phyloP scores from a whole-genome alignment of 2,329 filamentous ascomycete species.

The Aspergillus sp. region DNA sequence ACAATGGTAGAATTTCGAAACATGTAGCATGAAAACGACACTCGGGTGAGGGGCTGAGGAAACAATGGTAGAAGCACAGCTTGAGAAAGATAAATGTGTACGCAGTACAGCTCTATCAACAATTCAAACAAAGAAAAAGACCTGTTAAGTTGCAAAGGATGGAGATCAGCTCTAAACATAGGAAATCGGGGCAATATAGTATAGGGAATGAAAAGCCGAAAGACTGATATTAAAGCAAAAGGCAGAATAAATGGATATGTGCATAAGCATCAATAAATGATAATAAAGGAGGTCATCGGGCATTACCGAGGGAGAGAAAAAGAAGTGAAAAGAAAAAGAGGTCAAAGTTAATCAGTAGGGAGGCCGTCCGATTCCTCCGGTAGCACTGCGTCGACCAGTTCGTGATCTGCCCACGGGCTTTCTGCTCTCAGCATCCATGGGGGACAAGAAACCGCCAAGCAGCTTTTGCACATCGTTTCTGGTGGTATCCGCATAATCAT shows the following conservation, averaged over 20 bases:
- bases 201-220: conserved; percentile 12
- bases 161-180: conserved; percentile 3
- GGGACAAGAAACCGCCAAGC: conserved; percentile 36
- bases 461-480: conserved; percentile 38
- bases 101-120: conserved; percentile 13
- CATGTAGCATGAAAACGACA: background rate
- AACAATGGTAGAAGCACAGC: conserved; percentile 3
- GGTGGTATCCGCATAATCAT: conserved; percentile 19
- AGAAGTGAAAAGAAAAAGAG: background rate
- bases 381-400: conserved; percentile 23
- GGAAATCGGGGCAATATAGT: conserved; percentile 11
- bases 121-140: background rate
- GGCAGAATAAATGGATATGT: conserved; percentile 8
- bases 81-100: background rate
- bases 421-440: conserved; percentile 18
- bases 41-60: background rate
- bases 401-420: conserved; percentile 16
- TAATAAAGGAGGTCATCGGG: conserved; percentile 3
- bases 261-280: conserved; percentile 11
- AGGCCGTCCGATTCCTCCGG: conserved; percentile 33
- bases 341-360: conserved; percentile 26
- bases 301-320: background rate
- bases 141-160: background rate
- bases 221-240: background rate
- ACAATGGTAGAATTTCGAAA: background rate